Conservation (phyloP, 352 stramenopile genomes). For the Aphanomyces stellatus region DNA sequence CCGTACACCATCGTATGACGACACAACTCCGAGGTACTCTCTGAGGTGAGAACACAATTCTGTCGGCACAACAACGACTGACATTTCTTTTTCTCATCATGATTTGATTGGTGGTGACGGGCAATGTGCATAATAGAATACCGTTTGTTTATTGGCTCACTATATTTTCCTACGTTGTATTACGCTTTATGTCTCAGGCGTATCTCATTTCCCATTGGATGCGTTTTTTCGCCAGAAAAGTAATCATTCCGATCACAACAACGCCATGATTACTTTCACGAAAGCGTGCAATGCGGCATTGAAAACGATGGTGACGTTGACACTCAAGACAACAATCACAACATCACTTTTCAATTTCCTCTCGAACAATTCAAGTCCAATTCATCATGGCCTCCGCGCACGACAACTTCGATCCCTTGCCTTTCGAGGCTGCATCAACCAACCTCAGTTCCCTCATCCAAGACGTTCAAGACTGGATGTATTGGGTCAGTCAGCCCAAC, state of each 20-base stretch:
- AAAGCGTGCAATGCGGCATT: not conserved
- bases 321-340: not conserved
- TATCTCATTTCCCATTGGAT: not conserved
- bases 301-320: not conserved
- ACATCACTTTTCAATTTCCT: not conserved
- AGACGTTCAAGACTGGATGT: not conserved
- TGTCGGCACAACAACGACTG: too few species aligned
- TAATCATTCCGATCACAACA: too few species aligned
- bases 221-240: not conserved
- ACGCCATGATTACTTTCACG: not conserved
- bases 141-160: too few species aligned
- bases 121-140: too few species aligned
- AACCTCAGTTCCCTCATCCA: not conserved
- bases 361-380: too few species aligned
- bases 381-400: not conserved
- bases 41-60: too few species aligned
- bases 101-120: too few species aligned
- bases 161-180: not conserved
- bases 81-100: too few species aligned
- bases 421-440: not conserved
- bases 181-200: too few species aligned
- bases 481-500: not conserved
- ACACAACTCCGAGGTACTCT: too few species aligned
- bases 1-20: too few species aligned
- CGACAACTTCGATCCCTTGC: not conserved